Percentiles rank a stretch among this genome's conserved stretches.
Evolutionary conservation across 2,329 filamentous ascomycete species (phyloP).

Genomic region (Colletotrichum salicis): DNA sequence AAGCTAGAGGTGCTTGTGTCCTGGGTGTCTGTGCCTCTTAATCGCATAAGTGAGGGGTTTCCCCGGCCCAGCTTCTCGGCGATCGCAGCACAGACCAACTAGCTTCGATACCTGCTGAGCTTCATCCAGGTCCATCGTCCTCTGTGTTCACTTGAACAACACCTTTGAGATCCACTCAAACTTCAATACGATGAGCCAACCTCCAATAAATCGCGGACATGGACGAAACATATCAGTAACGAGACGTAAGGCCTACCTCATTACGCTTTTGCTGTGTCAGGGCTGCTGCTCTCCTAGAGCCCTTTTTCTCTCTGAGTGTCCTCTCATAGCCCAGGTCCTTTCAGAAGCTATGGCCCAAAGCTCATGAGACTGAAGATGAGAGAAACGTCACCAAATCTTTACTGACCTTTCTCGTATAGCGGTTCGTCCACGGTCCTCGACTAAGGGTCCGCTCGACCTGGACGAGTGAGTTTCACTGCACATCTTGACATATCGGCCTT

Average conservation of each 20-base stretch:
- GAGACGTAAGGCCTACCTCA: conserved; percentile 16
- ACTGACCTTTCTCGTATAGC: conserved; percentile 47
- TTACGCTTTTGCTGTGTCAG: too few relatives aligned
- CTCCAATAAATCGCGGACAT: conserved; percentile 25
- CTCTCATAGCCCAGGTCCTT: background rate
- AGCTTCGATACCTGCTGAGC: background rate
- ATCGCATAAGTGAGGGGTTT: background rate
- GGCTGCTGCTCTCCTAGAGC: background rate
- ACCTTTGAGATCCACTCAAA: background rate
- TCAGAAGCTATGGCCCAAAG: background rate
- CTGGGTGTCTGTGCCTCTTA: background rate
- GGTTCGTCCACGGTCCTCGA: conserved; percentile 73
- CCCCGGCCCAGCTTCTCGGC: background rate
- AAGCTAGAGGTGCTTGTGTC: background rate
- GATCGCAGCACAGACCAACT: conserved; percentile 5
- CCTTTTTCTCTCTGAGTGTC: background rate
- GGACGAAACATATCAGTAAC: conserved; percentile 33
- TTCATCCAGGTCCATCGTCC: background rate
- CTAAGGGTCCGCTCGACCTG: conserved; percentile 80
- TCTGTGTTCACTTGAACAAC: background rate
- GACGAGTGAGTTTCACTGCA: conserved; percentile 70
- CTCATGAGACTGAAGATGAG: background rate
- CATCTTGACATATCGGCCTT: conserved; percentile 28
- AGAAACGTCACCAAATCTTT: background rate
- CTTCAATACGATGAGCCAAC: conserved; percentile 21